A percentile compares a stretch with the other conserved stretches of the same genome.
Conservation (phyloP, 441 rosid species). For the Eruca vesicaria region DNA sequence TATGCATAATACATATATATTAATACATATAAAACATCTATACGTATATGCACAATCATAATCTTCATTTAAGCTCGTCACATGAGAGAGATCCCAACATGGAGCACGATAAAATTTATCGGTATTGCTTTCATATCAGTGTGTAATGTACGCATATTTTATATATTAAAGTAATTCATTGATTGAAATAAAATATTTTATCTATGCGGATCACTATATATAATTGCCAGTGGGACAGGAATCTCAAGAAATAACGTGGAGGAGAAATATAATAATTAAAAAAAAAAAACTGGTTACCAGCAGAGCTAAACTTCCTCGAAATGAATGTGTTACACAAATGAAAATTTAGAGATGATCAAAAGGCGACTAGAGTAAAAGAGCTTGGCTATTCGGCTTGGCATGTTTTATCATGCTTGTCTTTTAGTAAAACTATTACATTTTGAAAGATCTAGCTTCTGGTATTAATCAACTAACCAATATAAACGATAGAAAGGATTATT, state of each 20-base stretch:
- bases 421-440: neutral
- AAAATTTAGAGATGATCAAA: neutral
- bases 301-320: slow-evolving; percentile 15
- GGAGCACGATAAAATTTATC: slow-evolving; percentile 31
- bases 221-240: slow-evolving; percentile 26
- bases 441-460: neutral
- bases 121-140: slow-evolving; percentile 25
- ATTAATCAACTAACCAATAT: neutral
- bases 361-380: neutral
- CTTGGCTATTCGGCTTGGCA: neutral
- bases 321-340: neutral
- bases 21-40: neutral
- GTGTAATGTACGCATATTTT: slow-evolving; percentile 27
- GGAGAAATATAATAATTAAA: slow-evolving; percentile 6
- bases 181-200: neutral
- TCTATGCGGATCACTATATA: slow-evolving; percentile 5
- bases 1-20: neutral
- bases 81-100: slow-evolving; percentile 37
- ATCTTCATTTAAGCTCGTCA: slow-evolving; percentile 23
- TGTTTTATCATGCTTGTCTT: neutral
- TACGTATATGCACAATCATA: slow-evolving; percentile 17
- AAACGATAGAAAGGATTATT: neutral
- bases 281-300: neutral
- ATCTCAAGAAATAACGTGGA: slow-evolving; percentile 30
- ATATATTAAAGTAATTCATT: neutral